Conservation (phyloP, 2,329 filamentous ascomycete species). For the Myriangium duriaei region DNA sequence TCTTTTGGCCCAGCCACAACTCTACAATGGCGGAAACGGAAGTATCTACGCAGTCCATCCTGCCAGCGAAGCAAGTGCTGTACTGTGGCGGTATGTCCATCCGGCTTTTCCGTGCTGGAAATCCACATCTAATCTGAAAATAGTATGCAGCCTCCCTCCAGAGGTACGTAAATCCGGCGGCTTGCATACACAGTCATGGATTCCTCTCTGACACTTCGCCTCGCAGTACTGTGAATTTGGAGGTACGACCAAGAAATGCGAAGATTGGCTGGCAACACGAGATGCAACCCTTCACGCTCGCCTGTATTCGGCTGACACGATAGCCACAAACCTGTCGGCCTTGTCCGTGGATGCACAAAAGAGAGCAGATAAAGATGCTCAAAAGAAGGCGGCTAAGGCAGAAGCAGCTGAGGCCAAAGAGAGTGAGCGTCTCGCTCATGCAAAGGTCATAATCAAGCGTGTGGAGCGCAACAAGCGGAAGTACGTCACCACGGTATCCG, state of each 20-base stretch:
- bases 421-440: slow-evolving; percentile 67
- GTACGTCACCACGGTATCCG: slow-evolving; percentile 83
- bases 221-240: slow-evolving; percentile 94
- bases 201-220: slow-evolving; percentile 8
- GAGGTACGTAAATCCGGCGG: slow-evolving; percentile 43
- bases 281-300: slow-evolving; percentile 61
- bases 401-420: slow-evolving; percentile 75
- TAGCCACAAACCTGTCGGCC: slow-evolving; percentile 71
- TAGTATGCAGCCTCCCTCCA: slow-evolving; percentile 53
- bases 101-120: no score
- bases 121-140: no score
- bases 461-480: slow-evolving; percentile 98
- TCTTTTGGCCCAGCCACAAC: no score
- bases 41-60: slow-evolving; percentile 13
- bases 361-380: slow-evolving; percentile 86
- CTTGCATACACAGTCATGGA: not conserved
- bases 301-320: slow-evolving; percentile 66
- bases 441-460: slow-evolving; percentile 81
- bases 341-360: slow-evolving; percentile 87
- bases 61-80: slow-evolving; percentile 39
- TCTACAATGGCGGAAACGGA: slow-evolving; percentile 22
- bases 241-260: slow-evolving; percentile 89
- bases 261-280: slow-evolving; percentile 78
- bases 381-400: slow-evolving; percentile 93
- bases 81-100: slow-evolving; percentile 52